These are phyloP conservation scores for Neotropicomus parvogracilis DNA, from an alignment of 1,284 basidiomycete species.

Conservation along the genomic window DNA sequence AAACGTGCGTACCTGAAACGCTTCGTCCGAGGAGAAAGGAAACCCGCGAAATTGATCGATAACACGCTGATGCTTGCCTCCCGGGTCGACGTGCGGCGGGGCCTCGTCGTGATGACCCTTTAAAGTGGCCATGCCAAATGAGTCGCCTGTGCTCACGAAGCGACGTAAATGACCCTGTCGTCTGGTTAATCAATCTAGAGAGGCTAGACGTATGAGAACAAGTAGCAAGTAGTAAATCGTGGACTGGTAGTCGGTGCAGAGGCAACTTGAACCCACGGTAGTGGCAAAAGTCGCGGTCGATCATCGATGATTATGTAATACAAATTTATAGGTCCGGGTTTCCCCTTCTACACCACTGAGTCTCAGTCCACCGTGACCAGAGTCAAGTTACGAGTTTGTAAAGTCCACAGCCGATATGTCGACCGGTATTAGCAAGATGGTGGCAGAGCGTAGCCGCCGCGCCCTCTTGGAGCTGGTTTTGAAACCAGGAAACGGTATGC, in stretches of 20 bases:
- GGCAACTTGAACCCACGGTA: no score
- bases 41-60: conserved; percentile 42
- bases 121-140: conserved; percentile 14
- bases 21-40: conserved; percentile 53
- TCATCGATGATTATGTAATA: conserved; percentile 22
- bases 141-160: conserved; percentile 1
- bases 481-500: conserved; percentile 72
- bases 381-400: background rate
- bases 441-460: conserved; percentile 67
- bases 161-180: conserved; percentile 17
- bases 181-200: conserved; percentile 4
- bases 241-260: no score
- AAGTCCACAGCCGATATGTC: conserved; percentile 31
- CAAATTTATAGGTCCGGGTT: background rate
- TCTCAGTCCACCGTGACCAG: background rate
- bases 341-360: background rate
- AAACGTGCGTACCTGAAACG: conserved; percentile 48
- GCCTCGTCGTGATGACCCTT: conserved; percentile 15
- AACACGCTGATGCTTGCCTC: conserved; percentile 13
- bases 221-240: background rate
- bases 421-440: conserved; percentile 48
- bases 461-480: conserved; percentile 60
- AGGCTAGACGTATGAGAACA: conserved; percentile 7
- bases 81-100: conserved; percentile 11
- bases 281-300: no score